Conservation (phyloP, 148 eudicot genomes). For the Simmondsia chinensis region DNA sequence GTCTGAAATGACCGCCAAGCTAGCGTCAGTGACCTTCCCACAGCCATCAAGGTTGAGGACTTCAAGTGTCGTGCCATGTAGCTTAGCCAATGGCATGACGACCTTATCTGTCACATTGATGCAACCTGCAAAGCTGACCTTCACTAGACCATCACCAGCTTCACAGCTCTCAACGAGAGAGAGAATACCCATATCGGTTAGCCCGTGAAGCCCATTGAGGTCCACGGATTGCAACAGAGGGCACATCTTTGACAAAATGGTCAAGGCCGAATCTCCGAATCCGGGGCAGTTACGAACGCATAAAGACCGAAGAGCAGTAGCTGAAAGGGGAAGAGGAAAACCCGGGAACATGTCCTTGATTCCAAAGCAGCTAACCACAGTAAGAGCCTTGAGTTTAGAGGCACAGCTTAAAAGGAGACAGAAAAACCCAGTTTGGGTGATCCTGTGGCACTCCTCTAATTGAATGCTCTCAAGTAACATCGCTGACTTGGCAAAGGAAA, state of each 20-base stretch:
- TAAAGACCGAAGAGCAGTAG: conserved; percentile 41
- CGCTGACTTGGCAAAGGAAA: conserved; percentile 46
- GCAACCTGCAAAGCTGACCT: conserved; percentile 51
- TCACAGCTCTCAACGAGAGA: conserved; percentile 43
- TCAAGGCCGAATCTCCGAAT: conserved; percentile 48
- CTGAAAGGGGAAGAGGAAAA: conserved; percentile 21
- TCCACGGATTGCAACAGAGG: conserved; percentile 42
- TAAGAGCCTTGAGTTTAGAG: conserved; percentile 56
- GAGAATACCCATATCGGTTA: conserved; percentile 56
- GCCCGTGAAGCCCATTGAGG: conserved; percentile 41
- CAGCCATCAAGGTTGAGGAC: conserved; percentile 63
- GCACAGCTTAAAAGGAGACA: conserved; percentile 51
- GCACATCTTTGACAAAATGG: conserved; percentile 53
- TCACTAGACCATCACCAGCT: conserved; percentile 31
- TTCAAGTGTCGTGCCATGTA: conserved; percentile 67
- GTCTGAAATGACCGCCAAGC: conserved; percentile 44
- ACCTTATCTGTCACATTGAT: conserved; percentile 60
- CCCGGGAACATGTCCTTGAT: conserved; percentile 39
- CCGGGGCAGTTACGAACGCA: conserved; percentile 67
- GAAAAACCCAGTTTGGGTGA: conserved; percentile 76
- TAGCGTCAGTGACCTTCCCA: conserved; percentile 46
- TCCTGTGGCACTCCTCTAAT: conserved; percentile 81
- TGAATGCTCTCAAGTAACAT: conserved; percentile 53
- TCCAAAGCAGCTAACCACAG: conserved; percentile 55
- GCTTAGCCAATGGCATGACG: conserved; percentile 34